Conservation (phyloP, 2,329 filamentous ascomycete species). For the Phaeosphaeriaceae sp. region DNA sequence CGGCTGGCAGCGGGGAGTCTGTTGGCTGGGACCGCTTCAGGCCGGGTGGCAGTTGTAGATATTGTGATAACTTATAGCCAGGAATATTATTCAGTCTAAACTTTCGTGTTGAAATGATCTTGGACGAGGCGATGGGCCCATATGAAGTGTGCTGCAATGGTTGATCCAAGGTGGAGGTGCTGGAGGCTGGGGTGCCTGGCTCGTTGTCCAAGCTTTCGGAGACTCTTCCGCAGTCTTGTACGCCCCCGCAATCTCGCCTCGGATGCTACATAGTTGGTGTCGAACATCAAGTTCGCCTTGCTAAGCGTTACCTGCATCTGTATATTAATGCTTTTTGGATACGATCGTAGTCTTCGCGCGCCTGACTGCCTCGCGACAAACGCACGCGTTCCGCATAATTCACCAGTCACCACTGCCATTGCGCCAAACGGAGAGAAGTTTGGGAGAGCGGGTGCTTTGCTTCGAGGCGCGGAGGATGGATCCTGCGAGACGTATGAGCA, state of each 20-base stretch:
- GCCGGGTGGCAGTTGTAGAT: conserved; percentile 17
- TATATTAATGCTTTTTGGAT: background rate
- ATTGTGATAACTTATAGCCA: conserved; percentile 23
- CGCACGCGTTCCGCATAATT: background rate
- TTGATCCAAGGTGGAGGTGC: no score
- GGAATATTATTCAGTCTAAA: conserved; percentile 3
- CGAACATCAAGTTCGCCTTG: background rate
- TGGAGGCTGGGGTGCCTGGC: background rate
- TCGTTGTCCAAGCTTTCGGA: background rate
- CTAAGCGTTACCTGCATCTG: background rate
- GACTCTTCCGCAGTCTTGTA: background rate
- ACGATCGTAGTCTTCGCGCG: background rate
- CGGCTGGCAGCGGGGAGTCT: conserved; percentile 4
- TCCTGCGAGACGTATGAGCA: background rate
- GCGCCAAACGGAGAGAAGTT: background rate
- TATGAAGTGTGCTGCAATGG: background rate
- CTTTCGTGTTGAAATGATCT: background rate
- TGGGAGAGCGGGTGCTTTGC: background rate
- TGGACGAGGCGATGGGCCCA: background rate
- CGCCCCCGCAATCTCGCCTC: background rate
- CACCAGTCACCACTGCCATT: background rate
- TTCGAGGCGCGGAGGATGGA: background rate
- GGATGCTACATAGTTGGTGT: background rate
- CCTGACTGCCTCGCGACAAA: background rate
- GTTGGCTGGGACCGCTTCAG: background rate